A percentile compares a stretch with the other conserved stretches of the same genome.
Evolutionary conservation across 2,329 filamentous ascomycete genomes (phyloP).

Genomic region (Fusarium armeniacum): DNA sequence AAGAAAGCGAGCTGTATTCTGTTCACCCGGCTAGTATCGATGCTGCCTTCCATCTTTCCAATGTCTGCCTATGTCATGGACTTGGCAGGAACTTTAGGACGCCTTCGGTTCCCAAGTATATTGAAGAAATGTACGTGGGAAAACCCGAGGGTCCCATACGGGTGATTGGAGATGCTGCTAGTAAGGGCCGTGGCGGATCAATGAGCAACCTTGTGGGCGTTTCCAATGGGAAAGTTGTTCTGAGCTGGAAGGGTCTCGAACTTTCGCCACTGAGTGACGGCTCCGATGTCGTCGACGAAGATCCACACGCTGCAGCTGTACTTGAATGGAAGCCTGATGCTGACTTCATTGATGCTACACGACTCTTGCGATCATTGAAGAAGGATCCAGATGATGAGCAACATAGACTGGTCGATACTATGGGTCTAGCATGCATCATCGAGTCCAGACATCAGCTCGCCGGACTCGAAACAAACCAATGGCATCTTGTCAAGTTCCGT

Average conservation of each 20-base stretch:
- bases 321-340: conserved; percentile 19
- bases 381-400: conserved; percentile 21
- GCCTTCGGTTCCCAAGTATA: conserved; percentile 15
- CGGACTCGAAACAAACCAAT: conserved; percentile 14
- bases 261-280: conserved; percentile 14
- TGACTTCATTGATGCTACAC: conserved; percentile 13
- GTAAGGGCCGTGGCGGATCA: conserved; percentile 12
- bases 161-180: conserved; percentile 12
- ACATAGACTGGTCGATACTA: conserved; percentile 18
- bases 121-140: conserved; percentile 18
- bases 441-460: conserved; percentile 13
- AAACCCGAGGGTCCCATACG: conserved; percentile 15
- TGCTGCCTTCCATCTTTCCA: conserved; percentile 17
- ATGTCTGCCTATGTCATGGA: conserved; percentile 16
- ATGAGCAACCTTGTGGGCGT: conserved; percentile 11
- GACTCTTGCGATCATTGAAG: conserved; percentile 20
- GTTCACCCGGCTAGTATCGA: conserved; percentile 18
- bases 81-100: conserved; percentile 15
- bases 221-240: conserved; percentile 14
- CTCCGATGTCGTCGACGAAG: conserved; percentile 21
- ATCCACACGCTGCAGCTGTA: conserved; percentile 19
- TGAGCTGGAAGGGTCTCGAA: conserved; percentile 15
- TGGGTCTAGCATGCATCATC: conserved; percentile 17
- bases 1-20: conserved; percentile 11
- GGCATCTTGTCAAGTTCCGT: conserved; percentile 19